These are phyloP conservation scores for Cryphonectria carpinicola DNA, from an alignment of 2,329 filamentous ascomycete species.

Conservation along the genomic window DNA sequence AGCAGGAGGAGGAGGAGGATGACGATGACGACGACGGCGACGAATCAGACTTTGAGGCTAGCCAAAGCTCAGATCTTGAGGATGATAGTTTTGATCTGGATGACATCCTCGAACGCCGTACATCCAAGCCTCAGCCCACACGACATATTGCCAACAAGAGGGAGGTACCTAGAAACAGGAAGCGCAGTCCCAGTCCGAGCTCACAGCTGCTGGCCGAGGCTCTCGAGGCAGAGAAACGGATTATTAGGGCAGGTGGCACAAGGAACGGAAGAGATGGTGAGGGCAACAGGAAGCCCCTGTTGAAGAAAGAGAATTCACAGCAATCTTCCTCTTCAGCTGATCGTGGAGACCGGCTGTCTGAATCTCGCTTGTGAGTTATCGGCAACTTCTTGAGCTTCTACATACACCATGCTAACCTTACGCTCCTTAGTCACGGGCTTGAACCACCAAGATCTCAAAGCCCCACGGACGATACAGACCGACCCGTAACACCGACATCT, in stretches of 20 bases:
- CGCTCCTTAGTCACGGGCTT: conserved; percentile 1
- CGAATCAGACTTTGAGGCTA: conserved; percentile 22
- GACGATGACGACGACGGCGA: conserved; percentile 12
- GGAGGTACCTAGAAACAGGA: neutral
- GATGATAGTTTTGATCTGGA: conserved; percentile 11
- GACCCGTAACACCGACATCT: conserved; percentile 24
- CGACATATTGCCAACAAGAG: neutral
- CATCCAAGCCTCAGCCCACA: conserved; percentile 13
- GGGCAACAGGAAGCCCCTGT: neutral
- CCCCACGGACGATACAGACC: neutral
- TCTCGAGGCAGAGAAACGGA: conserved; percentile 18
- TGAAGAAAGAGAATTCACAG: neutral
- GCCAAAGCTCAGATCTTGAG: conserved; percentile 12
- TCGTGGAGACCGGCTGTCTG: conserved; percentile 6
- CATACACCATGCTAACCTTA: conserved; percentile 4
- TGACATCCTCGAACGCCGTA: neutral
- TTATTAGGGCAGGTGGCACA: neutral
- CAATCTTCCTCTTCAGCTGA: neutral
- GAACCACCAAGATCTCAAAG: conserved; percentile 4
- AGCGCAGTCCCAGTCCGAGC: conserved; percentile 24
- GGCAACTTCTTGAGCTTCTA: neutral
- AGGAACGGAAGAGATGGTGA: neutral
- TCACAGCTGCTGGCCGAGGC: conserved; percentile 27
- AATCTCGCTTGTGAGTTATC: conserved; percentile 15
- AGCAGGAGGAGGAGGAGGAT: neutral